Evolutionary conservation across 1,284 basidiomycete genomes (phyloP), one percentile per base, ranked within the genome.

Genomic region (Tilletiopsis washingtonensis): DNA sequence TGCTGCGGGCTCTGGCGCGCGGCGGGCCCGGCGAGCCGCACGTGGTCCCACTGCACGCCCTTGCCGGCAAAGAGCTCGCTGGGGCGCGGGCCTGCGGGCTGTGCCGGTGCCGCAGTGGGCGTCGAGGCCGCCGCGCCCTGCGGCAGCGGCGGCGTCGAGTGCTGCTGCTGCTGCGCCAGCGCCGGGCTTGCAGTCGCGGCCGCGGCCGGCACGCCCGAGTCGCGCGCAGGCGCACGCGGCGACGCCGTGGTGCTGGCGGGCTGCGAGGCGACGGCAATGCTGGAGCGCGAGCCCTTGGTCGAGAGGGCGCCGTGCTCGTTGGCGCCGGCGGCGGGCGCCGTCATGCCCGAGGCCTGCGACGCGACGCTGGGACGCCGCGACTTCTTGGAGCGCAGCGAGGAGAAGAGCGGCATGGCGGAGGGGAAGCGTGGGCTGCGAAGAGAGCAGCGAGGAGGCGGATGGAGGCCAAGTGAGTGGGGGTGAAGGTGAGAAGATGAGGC

Each of bases 1-100:
- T 15, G 21, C 2, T 12, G n/a, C n/a, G 23, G 34, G 21, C 12
- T 19, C 14, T 25, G 32, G 15, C 23, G 34, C 11, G 29, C 12
- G 12, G 25, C 6, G 20, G 38, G 41, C 24, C 50, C 51, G 14
- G 41, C 51, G 19, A 29, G n/a, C 36, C 49, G 38, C 26, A 54
- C 34, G 21, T 27, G 2, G 19, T 26, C 47, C 52, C 52, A 54
- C 24, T 53, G 43, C n/a, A 51, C 27, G 20, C 49, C 52, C 17
- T 43, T 54, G 14, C 52, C 52, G 15, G 52, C 52, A 26, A 51
- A 54, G 17, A 54, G 40, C 9, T 54, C 52, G n/a, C 43, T 47
- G 12, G 52, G 52, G 9, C 42, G n/a, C 3, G 26, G 23, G 11
- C 15, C 25, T 11, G 26, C 11, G 4, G 24, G 25, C n/a, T n/a